These are phyloP conservation scores for Nowakowskiella sp. DNA, from an alignment of 192 early-diverging fungal genomes.

Conservation along the genomic window DNA sequence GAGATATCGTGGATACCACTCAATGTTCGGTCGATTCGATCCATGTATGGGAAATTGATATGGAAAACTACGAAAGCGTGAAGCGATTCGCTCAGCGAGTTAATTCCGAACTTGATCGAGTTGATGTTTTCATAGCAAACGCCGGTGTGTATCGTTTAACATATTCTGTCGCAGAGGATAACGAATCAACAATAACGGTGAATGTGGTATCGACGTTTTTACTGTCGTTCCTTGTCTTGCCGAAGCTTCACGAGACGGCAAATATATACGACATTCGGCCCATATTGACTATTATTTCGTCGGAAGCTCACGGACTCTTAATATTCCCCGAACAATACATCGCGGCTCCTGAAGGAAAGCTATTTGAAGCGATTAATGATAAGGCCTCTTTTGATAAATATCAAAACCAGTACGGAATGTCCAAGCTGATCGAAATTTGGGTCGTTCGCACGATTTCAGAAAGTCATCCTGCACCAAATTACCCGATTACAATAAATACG, in stretches of 20 bases:
- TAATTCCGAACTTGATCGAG: too few relatives aligned
- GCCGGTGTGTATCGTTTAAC: too few relatives aligned
- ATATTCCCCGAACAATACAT: slow-evolving; percentile 7
- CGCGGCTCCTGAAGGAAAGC: neutral
- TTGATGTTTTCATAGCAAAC: too few relatives aligned
- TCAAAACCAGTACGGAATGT: slow-evolving; percentile 14
- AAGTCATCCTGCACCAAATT: too few relatives aligned
- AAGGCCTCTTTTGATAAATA: neutral
- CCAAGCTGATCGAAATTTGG: slow-evolving; percentile 9
- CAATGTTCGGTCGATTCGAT: too few relatives aligned
- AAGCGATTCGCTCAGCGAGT: too few relatives aligned
- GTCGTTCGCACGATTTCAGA: slow-evolving; percentile 5
- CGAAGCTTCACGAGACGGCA: slow-evolving; percentile 9
- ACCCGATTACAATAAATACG: too few relatives aligned
- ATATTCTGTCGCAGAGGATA: too few relatives aligned
- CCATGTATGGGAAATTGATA: too few relatives aligned
- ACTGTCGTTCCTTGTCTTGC: slow-evolving; percentile 9
- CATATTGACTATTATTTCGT: slow-evolving; percentile 5
- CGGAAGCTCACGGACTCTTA: slow-evolving; percentile 9
- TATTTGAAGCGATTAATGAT: slow-evolving; percentile 8
- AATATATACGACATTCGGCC: slow-evolving; percentile 6
- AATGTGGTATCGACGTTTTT: too few relatives aligned
- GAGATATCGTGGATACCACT: slow-evolving; percentile 4
- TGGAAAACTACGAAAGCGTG: too few relatives aligned
- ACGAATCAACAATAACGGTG: too few relatives aligned